These are phyloP conservation scores for Tuber magnatum DNA, from an alignment of 495 filamentous ascomycete genomes.

Conservation along the genomic window DNA sequence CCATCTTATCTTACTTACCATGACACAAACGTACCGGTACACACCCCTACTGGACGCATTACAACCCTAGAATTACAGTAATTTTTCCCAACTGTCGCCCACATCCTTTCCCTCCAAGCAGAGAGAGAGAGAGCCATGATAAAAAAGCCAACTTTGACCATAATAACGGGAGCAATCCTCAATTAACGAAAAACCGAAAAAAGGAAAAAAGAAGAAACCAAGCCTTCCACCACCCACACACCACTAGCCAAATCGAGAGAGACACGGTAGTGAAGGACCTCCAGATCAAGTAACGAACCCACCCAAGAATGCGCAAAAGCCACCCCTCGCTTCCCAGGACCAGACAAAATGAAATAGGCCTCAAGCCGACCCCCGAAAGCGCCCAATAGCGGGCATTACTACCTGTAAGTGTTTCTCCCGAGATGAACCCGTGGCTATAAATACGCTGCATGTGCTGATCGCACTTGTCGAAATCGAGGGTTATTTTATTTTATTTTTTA, in stretches of 20 bases:
- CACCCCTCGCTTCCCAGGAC: conserved; percentile 26
- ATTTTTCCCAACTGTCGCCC: not conserved
- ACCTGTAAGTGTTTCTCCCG: not conserved
- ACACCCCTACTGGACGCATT: not conserved
- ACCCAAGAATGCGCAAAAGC: conserved; percentile 1
- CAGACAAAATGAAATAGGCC: conserved; percentile 37
- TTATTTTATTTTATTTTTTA: not conserved
- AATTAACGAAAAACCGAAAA: not conserved
- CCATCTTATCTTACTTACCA: not conserved
- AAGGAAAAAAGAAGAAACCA: not conserved
- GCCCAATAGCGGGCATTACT: not conserved
- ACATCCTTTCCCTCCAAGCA: not conserved
- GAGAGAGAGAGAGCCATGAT: not conserved
- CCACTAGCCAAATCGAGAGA: not conserved
- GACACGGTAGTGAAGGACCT: not conserved
- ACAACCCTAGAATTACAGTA: not conserved
- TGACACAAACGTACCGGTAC: no score
- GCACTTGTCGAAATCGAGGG: not conserved
- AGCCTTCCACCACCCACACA: not conserved
- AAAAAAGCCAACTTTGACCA: not conserved
- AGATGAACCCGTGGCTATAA: not conserved
- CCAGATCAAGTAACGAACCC: conserved; percentile 3
- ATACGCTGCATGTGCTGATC: not conserved
- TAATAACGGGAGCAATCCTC: not conserved
- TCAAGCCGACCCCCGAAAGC: not conserved